Evolutionary conservation across 2,329 filamentous ascomycete species (phyloP), one percentile per base, ranked within the genome.

Genomic region (Xylogone sp.): DNA sequence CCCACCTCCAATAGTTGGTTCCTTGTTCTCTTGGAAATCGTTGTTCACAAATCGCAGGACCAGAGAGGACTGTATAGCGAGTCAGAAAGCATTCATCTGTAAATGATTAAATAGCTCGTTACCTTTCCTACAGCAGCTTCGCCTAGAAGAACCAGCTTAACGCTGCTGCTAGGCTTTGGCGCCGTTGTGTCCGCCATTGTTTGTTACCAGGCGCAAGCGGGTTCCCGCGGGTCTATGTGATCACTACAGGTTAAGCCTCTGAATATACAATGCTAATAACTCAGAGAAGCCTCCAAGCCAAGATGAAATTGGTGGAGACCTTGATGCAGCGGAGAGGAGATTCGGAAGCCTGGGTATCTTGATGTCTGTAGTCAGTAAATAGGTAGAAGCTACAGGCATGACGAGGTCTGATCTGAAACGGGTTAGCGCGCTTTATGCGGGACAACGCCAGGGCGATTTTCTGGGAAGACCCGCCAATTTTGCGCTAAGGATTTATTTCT

Each of bases 11-110:
- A 99, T 99, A 59, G 94, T 99, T 56, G 94, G 94, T 72, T 99
- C 94, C 79, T 97, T 97, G 75, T 97, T 97, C 75, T 97, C 94
- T 77, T 99, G 94, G 67, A 99, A 99, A 74, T 97, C 93, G 75
- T 99, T 94, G 81, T 97, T 97, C 69, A 99, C 94, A 74, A 99
- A 99, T 67, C 94, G 90, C 68, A 99, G 82, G 57, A 99, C 94
- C 53, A 99, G 85, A 44, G 94, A 99, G 46, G 94, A 97, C 94
- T 96, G 65, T 21, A 51, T 48, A n/a, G 12, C 10, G 34, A 27
- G 19, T 52, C 44, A 52, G 45, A 20, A 31, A 13, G 24, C 16
- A 6, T 42, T 22, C 10, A 12, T 20, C 21, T 16, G 2, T 12
- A 42, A 12, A 51, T 48, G 18, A 39, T 24, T 13, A 16, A 18